Evolutionary conservation across 2,329 filamentous ascomycete species (phyloP).

Genomic region (Pseudocercospora musae): DNA sequence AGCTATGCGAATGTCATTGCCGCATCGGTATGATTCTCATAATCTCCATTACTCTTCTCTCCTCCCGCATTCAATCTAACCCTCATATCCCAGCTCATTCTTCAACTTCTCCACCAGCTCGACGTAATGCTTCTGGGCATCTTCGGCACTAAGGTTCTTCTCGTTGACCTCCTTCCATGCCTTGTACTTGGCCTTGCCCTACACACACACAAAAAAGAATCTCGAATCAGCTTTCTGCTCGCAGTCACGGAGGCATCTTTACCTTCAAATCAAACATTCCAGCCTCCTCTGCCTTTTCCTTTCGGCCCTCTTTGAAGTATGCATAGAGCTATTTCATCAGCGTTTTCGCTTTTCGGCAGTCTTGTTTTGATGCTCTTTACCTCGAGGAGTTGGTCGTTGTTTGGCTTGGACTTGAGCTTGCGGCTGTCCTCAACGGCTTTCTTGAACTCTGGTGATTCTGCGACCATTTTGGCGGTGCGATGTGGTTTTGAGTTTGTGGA

Average conservation of each 20-base stretch:
- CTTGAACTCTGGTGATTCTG: conserved; percentile 68
- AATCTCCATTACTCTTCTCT: neutral
- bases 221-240: neutral
- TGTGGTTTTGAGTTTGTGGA: neutral
- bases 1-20: conserved; percentile 2
- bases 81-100: conserved; percentile 64
- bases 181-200: conserved; percentile 69
- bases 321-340: too few species aligned
- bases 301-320: conserved; percentile 43
- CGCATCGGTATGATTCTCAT: neutral
- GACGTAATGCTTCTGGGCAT: conserved; percentile 76
- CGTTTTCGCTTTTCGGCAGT: too few species aligned
- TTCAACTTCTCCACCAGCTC: conserved; percentile 69
- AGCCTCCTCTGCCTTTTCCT: conserved; percentile 46
- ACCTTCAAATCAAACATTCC: conserved; percentile 71
- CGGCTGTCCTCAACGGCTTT: conserved; percentile 66
- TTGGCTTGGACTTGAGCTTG: conserved; percentile 64
- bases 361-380: conserved; percentile 36
- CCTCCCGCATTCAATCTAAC: conserved; percentile 34
- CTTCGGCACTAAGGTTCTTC: conserved; percentile 57
- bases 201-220: neutral
- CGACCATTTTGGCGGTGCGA: conserved; percentile 8
- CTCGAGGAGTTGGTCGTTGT: conserved; percentile 62
- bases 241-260: too few species aligned
- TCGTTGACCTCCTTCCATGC: conserved; percentile 72